Percentiles rank a stretch among this genome's conserved stretches.
Evolutionary conservation across 2,329 filamentous ascomycete genomes (phyloP).

Genomic region (Leptodontidium sp.): DNA sequence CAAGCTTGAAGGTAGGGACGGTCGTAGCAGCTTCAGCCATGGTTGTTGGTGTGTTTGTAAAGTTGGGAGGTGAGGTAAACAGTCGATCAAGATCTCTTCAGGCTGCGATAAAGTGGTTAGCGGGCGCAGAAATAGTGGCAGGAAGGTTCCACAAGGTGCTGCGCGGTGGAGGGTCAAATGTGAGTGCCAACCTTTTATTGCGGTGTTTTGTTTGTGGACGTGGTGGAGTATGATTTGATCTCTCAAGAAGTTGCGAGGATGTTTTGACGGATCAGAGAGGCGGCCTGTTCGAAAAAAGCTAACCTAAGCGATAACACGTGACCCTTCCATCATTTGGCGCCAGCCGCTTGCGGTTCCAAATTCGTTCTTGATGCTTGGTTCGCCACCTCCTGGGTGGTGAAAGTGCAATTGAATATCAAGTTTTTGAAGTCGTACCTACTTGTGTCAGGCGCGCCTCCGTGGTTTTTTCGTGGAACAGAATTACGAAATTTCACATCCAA

Average conservation of each 20-base stretch:
- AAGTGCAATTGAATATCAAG: too few species aligned
- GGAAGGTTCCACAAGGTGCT: not conserved
- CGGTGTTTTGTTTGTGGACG: conserved; percentile 43
- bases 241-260: conserved; percentile 40
- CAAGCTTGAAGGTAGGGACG: conserved; percentile 96
- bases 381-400: not conserved
- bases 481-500: too few species aligned
- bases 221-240: conserved; percentile 46
- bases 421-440: too few species aligned
- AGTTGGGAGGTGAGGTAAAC: conserved; percentile 35
- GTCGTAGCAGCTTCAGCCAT: conserved; percentile 69
- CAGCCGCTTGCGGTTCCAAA: conserved; percentile 2
- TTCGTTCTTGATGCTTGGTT: not conserved
- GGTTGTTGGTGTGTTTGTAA: conserved; percentile 44
- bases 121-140: conserved; percentile 15
- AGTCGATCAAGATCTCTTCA: conserved; percentile 30
- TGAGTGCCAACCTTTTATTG: conserved; percentile 41
- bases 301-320: conserved; percentile 34
- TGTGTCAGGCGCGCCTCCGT: too few species aligned
- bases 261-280: conserved; percentile 42
- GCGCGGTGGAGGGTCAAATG: conserved; percentile 6
- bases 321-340: conserved; percentile 1
- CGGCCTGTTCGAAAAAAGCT: conserved; percentile 28
- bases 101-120: conserved; percentile 43
- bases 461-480: too few species aligned